Evolutionary conservation across 2,329 filamentous ascomycete genomes (phyloP), one percentile per base, ranked within the genome.

Genomic region (Colletotrichum lini): DNA sequence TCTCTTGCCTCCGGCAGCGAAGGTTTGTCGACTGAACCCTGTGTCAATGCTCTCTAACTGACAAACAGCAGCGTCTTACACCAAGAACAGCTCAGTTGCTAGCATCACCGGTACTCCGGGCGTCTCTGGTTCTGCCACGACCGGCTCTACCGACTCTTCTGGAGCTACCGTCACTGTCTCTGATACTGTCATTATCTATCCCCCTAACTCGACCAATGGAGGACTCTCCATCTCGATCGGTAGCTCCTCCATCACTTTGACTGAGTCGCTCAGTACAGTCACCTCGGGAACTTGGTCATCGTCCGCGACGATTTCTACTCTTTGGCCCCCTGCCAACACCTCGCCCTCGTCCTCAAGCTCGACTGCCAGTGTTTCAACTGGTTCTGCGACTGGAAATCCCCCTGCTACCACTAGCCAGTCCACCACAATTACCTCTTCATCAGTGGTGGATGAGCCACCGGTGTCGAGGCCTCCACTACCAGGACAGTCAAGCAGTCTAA

Each of bases 271-370:
- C 9, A 26, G 9, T 4, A 15, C 42, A 13, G 13, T 12, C 16
- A 26, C n/a, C n/a, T 35, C 63, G 15, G 38, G 21, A 42, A 16
- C 21, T 21, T 16, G 16, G 16, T 50, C 44, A 18, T 57, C 52
- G 4, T 16, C 45, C 21, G 16, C 18, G 13, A 35, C 42, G 2
- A 44, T 52, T 16, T 56, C 44, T 2, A 59, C 63, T 42, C 44
- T 65, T 26, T 65, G 53, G 63, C 53, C 53, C 9, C 23, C 53
- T n/a, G n/a, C 44, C 30, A 58, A 35, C 6, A 42, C 53, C 4
- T 58, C 63, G 40, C 15, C 35, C 8, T 23, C n/a, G 18, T 26
- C 8, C 8, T 26, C 57, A 45, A 40, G 40, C 30, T 45, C 40
- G 16, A 13, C n/a, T 3, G 21, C 18, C 45, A 49, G 45, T 49